A percentile compares a stretch with the other conserved stretches of the same genome.
Conservation (phyloP, 1,139 yeast genomes). For the Candida smagusa region DNA sequence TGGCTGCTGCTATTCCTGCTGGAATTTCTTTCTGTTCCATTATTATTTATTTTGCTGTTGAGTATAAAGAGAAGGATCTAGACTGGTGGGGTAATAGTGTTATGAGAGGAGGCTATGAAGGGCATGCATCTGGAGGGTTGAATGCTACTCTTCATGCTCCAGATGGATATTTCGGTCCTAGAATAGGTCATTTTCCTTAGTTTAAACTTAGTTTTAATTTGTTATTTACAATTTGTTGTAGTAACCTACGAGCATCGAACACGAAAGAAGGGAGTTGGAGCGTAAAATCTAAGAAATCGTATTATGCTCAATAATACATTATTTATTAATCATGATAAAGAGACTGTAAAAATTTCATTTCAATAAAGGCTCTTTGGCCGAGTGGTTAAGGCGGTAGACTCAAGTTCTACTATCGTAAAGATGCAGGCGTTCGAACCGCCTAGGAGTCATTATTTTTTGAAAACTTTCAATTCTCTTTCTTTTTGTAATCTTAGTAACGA, state of each 20-base stretch:
- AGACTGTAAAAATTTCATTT: too few relatives aligned
- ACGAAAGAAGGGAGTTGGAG: too few relatives aligned
- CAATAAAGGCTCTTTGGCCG: conserved; percentile 3
- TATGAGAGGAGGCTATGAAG: conserved; percentile 13
- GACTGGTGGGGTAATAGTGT: conserved; percentile 19
- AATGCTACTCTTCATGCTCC: conserved; percentile 14
- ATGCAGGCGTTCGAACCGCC: conserved; percentile 3
- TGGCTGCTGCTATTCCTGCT: conserved; percentile 16
- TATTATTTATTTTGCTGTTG: conserved; percentile 18
- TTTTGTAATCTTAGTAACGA: not conserved
- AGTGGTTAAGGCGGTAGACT: conserved; percentile 3
- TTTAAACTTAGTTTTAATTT: too few relatives aligned
- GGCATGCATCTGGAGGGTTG: conserved; percentile 4
- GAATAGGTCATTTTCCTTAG: conserved; percentile 11
- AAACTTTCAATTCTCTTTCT: not conserved
- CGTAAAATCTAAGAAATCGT: too few relatives aligned
- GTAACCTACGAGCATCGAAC: too few relatives aligned
- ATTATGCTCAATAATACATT: too few relatives aligned
- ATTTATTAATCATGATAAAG: not conserved
- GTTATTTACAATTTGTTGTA: too few relatives aligned
- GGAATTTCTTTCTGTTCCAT: conserved; percentile 17
- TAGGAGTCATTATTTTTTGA: not conserved
- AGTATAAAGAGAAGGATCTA: conserved; percentile 13
- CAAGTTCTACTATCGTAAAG: conserved; percentile 3
- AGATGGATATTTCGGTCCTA: conserved; percentile 16